phyloP scores from a whole-genome alignment of 257 asterid species.

The Cinchona pubescens region DNA sequence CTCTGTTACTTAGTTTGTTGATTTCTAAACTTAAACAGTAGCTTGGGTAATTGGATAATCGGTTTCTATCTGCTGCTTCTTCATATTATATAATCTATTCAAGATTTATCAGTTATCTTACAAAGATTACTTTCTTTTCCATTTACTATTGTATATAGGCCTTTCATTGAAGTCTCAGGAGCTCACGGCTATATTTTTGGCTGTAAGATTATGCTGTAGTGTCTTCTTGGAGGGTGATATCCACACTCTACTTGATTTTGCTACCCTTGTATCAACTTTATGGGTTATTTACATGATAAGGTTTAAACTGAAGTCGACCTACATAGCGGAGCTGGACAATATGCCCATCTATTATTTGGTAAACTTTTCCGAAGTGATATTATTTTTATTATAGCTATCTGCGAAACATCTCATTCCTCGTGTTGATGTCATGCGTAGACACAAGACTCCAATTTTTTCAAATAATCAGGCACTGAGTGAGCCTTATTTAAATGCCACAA shows the following conservation, averaged over 20 bases:
- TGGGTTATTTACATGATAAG: slow-evolving; percentile 82
- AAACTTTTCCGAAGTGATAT: neutral
- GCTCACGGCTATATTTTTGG: slow-evolving; percentile 73
- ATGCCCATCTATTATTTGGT: slow-evolving; percentile 69
- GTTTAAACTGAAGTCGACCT: slow-evolving; percentile 62
- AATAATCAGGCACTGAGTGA: neutral
- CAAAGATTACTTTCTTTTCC: neutral
- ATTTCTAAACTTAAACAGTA: too few relatives aligned
- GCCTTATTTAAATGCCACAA: neutral
- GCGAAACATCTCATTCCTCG: neutral
- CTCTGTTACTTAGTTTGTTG: neutral
- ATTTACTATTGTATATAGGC: slow-evolving; percentile 34
- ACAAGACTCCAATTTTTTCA: neutral
- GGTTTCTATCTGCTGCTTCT: neutral
- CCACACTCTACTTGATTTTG: slow-evolving; percentile 67
- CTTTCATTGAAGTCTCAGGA: slow-evolving; percentile 78
- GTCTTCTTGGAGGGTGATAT: slow-evolving; percentile 66
- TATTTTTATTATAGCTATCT: neutral
- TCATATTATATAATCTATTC: neutral
- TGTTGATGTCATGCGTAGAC: neutral
- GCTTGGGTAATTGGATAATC: neutral
- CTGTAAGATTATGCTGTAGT: slow-evolving; percentile 59
- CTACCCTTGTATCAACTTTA: slow-evolving; percentile 66
- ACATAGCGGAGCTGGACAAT: slow-evolving; percentile 57
- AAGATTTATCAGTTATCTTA: neutral